Evolutionary conservation across 2,329 filamentous ascomycete species (phyloP).

Genomic region (Nemania serpens): DNA sequence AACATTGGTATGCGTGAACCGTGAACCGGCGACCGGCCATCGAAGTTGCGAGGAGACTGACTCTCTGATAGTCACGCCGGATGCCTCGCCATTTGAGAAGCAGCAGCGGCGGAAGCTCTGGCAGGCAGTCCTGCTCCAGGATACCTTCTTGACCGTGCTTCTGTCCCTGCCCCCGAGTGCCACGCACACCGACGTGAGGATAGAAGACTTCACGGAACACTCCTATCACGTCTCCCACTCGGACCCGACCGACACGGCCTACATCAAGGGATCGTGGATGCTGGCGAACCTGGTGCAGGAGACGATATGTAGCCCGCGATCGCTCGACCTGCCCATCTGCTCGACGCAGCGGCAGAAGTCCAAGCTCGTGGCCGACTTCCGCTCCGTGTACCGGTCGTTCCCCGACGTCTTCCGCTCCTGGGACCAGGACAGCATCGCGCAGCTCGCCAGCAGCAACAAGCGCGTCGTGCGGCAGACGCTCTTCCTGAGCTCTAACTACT

Average conservation of each 20-base stretch:
- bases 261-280: conserved; percentile 78
- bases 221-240: conserved; percentile 60
- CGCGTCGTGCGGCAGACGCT: conserved; percentile 74
- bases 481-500: conserved; percentile 81
- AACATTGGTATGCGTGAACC: conserved; percentile 60
- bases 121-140: conserved; percentile 80
- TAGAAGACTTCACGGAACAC: conserved; percentile 74
- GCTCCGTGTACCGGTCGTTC: conserved; percentile 73
- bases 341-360: conserved; percentile 70
- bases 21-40: background rate
- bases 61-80: conserved; percentile 58
- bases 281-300: conserved; percentile 79
- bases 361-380: conserved; percentile 71
- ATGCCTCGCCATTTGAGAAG: conserved; percentile 72
- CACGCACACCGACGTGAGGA: conserved; percentile 78
- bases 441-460: conserved; percentile 62
- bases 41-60: background rate
- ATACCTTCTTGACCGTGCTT: conserved; percentile 79
- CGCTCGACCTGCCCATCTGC: conserved; percentile 73
- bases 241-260: conserved; percentile 69
- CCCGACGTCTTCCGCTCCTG: conserved; percentile 72
- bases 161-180: conserved; percentile 77
- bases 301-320: conserved; percentile 74
- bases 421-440: conserved; percentile 63
- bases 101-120: conserved; percentile 79